These are phyloP conservation scores for Monilinia vaccinii-corymbosi DNA, from an alignment of 2,329 filamentous ascomycete genomes.

Conservation along the genomic window DNA sequence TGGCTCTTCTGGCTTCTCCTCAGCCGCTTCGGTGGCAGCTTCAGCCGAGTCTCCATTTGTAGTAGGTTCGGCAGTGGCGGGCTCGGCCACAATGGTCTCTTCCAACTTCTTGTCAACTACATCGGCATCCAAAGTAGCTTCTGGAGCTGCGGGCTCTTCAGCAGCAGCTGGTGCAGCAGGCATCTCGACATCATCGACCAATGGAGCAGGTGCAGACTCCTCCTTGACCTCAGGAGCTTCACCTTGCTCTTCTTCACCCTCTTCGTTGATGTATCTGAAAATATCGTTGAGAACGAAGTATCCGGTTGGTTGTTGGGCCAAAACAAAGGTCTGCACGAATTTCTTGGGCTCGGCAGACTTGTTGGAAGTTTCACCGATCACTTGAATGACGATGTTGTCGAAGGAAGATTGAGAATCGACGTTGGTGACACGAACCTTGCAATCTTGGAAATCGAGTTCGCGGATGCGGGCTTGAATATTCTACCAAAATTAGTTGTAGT, in stretches of 20 bases:
- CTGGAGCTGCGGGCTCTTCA: constrained; percentile 26
- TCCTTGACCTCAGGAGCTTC: constrained; percentile 32
- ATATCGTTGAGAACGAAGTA: constrained; percentile 99
- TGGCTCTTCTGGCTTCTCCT: constrained; percentile 27
- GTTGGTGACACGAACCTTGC: constrained; percentile 96
- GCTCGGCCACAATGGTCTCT: constrained; percentile 40
- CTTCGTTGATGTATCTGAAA: constrained; percentile 84
- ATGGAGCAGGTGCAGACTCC: constrained; percentile 20
- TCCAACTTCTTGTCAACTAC: constrained; percentile 70
- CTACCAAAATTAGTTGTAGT: constrained; percentile 37
- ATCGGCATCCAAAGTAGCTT: constrained; percentile 34
- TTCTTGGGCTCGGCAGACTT: constrained; percentile 85
- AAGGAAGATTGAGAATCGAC: constrained; percentile 92
- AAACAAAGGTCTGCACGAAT: constrained; percentile 95
- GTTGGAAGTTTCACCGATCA: constrained; percentile 97
- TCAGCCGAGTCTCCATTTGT: constrained; percentile 36
- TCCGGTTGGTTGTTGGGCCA: constrained; percentile 89
- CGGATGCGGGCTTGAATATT: constrained; percentile 92
- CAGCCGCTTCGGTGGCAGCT: constrained; percentile 23
- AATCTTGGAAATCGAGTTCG: constrained; percentile 87
- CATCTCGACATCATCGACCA: constrained; percentile 29
- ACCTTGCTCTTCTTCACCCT: constrained; percentile 62
- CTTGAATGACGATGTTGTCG: constrained; percentile 92
- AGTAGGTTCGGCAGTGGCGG: constrained; percentile 30
- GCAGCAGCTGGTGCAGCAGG: constrained; percentile 27